Evolutionary conservation across 139 green algal genomes (phyloP).

Genomic region (Chlamydomonas eustigma): DNA sequence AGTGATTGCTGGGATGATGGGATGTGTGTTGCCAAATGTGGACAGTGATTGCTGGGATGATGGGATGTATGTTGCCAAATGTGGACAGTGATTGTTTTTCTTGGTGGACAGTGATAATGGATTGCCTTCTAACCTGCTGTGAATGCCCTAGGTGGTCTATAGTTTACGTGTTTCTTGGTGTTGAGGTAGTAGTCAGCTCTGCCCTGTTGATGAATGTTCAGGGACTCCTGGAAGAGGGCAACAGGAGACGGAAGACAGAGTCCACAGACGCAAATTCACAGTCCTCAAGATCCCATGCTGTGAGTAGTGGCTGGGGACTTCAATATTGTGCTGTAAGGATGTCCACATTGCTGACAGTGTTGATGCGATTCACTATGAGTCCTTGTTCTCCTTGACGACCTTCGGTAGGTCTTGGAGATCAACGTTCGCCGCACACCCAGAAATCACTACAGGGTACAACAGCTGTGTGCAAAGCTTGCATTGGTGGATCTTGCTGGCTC

Average conservation of each 20-base stretch:
- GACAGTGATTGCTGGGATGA: conserved; percentile 1
- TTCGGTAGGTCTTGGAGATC: conserved; percentile 73
- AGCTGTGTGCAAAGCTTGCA: conserved; percentile 42
- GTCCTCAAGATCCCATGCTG: conserved; percentile 66
- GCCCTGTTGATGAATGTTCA: background rate
- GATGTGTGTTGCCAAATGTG: too few relatives aligned
- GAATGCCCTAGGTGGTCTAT: background rate
- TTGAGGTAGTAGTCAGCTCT: background rate
- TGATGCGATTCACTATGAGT: background rate
- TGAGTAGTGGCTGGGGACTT: conserved; percentile 42
- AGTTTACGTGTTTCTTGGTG: background rate
- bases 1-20: too few relatives aligned
- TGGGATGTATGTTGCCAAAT: background rate
- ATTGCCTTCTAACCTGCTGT: background rate
- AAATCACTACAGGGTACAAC: conserved; percentile 49
- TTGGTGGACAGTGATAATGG: background rate
- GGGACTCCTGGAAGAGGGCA: conserved; percentile 66
- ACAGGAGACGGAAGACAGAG: conserved; percentile 67
- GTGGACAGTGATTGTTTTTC: background rate
- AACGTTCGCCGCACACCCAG: conserved; percentile 34
- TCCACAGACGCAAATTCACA: conserved; percentile 66
- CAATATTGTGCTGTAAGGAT: conserved; percentile 10
- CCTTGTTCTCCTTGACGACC: too few relatives aligned
- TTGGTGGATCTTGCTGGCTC: conserved; percentile 67
- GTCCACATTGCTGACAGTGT: background rate